Evolutionary conservation across 257 asterid species (phyloP).

Genomic region (Mentha longifolia): DNA sequence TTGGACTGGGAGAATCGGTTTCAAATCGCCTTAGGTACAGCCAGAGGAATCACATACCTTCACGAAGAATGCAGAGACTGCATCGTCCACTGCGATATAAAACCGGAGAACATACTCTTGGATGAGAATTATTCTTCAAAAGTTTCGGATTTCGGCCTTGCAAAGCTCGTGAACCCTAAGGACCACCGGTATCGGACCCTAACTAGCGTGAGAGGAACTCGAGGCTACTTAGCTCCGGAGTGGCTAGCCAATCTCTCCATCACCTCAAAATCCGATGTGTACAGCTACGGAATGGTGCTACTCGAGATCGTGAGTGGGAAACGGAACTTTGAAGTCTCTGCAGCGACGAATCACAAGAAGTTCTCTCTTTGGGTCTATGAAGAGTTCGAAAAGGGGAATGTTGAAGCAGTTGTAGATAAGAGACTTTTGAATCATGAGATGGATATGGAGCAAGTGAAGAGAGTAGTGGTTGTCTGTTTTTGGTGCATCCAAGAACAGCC

Average conservation of each 20-base stretch:
- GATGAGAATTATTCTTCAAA: slow-evolving; percentile 75
- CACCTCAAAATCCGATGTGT: slow-evolving; percentile 77
- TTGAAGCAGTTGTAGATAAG: slow-evolving; percentile 54
- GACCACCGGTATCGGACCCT: slow-evolving; percentile 76
- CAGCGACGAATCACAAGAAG: slow-evolving; percentile 57
- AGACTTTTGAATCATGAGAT: slow-evolving; percentile 51
- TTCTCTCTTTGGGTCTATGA: slow-evolving; percentile 82
- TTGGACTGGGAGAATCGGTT: slow-evolving; percentile 77
- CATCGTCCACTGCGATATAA: slow-evolving; percentile 87
- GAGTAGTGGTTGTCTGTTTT: slow-evolving; percentile 69
- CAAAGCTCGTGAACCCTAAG: slow-evolving; percentile 70
- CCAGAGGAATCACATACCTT: slow-evolving; percentile 80
- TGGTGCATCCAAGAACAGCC: slow-evolving; percentile 98
- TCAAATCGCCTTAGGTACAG: slow-evolving; percentile 76
- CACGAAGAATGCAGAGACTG: slow-evolving; percentile 93
- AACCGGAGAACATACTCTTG: slow-evolving; percentile 87
- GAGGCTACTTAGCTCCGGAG: slow-evolving; percentile 89
- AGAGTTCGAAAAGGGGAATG: slow-evolving; percentile 74
- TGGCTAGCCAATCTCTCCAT: slow-evolving; percentile 92
- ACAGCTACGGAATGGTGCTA: slow-evolving; percentile 83
- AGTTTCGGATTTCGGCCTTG: slow-evolving; percentile 90
- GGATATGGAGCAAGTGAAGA: slow-evolving; percentile 65
- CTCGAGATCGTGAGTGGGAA: slow-evolving; percentile 84
- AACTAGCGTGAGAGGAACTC: slow-evolving; percentile 81
- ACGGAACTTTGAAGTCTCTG: slow-evolving; percentile 81